Evolutionary conservation across 1,284 basidiomycete species (phyloP).

Genomic region (Apiotrichum laibachii): DNA sequence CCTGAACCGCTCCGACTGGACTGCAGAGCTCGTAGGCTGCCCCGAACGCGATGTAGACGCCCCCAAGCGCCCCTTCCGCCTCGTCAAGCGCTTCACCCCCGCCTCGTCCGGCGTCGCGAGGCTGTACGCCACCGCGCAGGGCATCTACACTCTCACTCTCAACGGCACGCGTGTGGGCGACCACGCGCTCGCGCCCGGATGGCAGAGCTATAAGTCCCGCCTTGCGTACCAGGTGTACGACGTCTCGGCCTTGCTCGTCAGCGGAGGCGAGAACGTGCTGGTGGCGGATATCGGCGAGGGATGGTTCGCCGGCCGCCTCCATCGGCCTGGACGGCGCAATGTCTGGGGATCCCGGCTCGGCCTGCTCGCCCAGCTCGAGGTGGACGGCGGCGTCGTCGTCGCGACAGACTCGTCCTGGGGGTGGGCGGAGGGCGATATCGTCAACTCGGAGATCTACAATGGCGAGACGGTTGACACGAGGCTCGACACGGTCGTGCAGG

Average conservation of each 20-base stretch:
- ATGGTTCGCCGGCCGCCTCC: conserved; percentile 37
- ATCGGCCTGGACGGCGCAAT: conserved; percentile 23
- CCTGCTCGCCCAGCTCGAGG: conserved; percentile 34
- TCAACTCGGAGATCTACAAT: conserved; percentile 36
- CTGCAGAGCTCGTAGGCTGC: conserved; percentile 4
- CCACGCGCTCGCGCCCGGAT: conserved; percentile 43
- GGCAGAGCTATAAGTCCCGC: conserved; percentile 40
- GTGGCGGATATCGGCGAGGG: conserved; percentile 37
- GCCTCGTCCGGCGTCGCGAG: conserved; percentile 12
- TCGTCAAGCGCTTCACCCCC: conserved; percentile 22
- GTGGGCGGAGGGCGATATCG: conserved; percentile 21
- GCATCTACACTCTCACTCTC: conserved; percentile 38
- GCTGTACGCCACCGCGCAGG: conserved; percentile 42
- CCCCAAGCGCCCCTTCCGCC: conserved; percentile 32
- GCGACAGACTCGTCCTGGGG: conserved; percentile 29
- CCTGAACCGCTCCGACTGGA: neutral
- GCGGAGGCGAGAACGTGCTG: conserved; percentile 29
- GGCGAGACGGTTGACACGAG: conserved; percentile 34
- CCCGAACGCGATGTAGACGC: conserved; percentile 23
- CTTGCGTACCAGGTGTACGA: conserved; percentile 41
- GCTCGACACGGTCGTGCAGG: conserved; percentile 4
- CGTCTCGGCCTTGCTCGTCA: conserved; percentile 20
- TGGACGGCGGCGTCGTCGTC: conserved; percentile 21
- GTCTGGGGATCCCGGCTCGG: conserved; percentile 31
- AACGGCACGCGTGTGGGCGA: conserved; percentile 41